Percentiles rank a stretch among this genome's conserved stretches.
phyloP scores from a whole-genome alignment of 495 filamentous ascomycete genomes.

The Penicillium pancosmium region DNA sequence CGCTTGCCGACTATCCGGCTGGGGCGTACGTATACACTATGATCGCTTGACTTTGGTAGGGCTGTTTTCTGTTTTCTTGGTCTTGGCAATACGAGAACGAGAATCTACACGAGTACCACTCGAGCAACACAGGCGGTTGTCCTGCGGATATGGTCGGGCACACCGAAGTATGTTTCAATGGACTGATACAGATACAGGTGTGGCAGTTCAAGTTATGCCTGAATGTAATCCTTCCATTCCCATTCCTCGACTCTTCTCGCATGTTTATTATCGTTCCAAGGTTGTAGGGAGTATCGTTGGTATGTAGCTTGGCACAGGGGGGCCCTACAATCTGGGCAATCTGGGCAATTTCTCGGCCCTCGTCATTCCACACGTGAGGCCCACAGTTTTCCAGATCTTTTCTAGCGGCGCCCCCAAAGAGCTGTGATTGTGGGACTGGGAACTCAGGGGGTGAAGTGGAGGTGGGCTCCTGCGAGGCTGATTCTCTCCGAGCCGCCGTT shows the following conservation, averaged over 20 bases:
- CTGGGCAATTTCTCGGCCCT: conserved; percentile 13
- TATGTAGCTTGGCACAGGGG: conserved; percentile 12
- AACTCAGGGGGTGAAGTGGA: conserved; percentile 1
- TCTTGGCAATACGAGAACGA: conserved; percentile 4
- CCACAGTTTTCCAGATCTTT: conserved; percentile 28
- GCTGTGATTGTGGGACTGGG: background rate
- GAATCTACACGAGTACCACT: background rate
- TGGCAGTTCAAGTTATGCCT: background rate
- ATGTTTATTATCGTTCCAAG: conserved; percentile 1
- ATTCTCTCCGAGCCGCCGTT: background rate
- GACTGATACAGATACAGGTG: background rate
- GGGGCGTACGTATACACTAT: background rate
- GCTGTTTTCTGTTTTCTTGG: background rate
- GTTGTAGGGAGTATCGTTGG: background rate
- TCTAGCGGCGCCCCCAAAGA: conserved; percentile 13
- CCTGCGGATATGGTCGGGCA: conserved; percentile 7
- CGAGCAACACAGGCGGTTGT: background rate
- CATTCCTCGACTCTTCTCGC: conserved; percentile 17
- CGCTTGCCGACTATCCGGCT: conserved; percentile 20
- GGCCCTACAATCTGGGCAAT: conserved; percentile 1
- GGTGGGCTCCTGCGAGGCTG: conserved; percentile 1
- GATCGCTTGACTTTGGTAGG: conserved; percentile 5
- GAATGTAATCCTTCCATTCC: conserved; percentile 16
- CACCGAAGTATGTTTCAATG: conserved; percentile 12
- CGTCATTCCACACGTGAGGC: conserved; percentile 24